phyloP scores from a whole-genome alignment of 768 basidiomycete genomes.

The Suillus discolor region DNA sequence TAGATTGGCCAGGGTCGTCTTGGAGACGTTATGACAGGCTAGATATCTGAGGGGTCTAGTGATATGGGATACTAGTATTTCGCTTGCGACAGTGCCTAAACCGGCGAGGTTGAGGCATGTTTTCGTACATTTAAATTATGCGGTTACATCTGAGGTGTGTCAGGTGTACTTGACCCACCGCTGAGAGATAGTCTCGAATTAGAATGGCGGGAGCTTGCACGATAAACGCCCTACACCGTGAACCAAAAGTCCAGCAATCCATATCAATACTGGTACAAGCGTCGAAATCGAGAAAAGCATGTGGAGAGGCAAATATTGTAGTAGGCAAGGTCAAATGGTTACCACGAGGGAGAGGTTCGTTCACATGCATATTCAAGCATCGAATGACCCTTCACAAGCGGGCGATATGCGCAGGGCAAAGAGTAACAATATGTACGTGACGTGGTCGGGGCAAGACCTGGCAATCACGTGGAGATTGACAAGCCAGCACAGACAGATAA shows the following conservation, averaged over 20 bases:
- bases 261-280: not conserved
- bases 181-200: not conserved
- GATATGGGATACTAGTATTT: not conserved
- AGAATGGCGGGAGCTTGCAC: not conserved
- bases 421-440: too few relatives aligned
- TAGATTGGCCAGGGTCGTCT: not conserved
- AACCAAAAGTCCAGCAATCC: not conserved
- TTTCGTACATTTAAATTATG: not conserved
- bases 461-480: too few relatives aligned
- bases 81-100: not conserved
- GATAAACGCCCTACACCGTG: not conserved
- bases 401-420: too few relatives aligned
- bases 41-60: not conserved
- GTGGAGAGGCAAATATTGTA: not conserved
- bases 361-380: too few relatives aligned
- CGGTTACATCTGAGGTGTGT: not conserved
- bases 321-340: too few relatives aligned
- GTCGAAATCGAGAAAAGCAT: not conserved
- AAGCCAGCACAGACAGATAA: too few relatives aligned
- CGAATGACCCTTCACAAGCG: too few relatives aligned
- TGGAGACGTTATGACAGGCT: not conserved
- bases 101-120: not conserved
- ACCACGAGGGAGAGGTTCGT: slow-evolving; percentile 38
- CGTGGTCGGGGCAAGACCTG: too few relatives aligned
- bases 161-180: not conserved